Evolutionary conservation across 1,284 basidiomycete species (phyloP).

Genomic region (Heterobasidion parviporum): DNA sequence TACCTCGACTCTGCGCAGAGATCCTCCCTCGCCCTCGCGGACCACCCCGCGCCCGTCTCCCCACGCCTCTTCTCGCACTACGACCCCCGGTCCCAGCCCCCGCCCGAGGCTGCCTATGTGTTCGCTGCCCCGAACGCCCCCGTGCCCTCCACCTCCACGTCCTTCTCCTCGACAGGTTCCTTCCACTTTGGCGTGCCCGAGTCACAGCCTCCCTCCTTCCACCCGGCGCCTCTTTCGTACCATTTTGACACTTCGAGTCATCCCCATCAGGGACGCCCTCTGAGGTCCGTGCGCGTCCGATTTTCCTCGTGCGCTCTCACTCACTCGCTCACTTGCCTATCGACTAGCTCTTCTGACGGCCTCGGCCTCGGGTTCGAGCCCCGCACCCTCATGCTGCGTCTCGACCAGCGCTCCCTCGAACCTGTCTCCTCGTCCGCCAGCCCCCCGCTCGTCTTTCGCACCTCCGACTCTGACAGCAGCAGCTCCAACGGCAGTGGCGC

Average conservation of each 20-base stretch:
- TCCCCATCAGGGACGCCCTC: too few species aligned
- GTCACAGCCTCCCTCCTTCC: background rate
- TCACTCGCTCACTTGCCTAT: too few species aligned
- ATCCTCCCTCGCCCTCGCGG: background rate
- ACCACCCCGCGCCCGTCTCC: background rate
- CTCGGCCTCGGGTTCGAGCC: too few species aligned
- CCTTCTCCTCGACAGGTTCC: background rate
- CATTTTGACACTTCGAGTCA: too few species aligned
- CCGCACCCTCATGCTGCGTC: too few species aligned
- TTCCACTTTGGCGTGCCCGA: background rate
- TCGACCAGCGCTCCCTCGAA: too few species aligned
- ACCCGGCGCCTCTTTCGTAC: too few species aligned
- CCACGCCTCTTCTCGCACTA: background rate
- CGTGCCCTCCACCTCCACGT: background rate
- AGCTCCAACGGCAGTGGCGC: background rate
- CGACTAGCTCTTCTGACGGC: too few species aligned
- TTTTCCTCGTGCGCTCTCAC: too few species aligned
- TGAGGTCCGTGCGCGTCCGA: too few species aligned
- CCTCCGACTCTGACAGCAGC: background rate
- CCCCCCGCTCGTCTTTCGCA: background rate
- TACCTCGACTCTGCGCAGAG: background rate
- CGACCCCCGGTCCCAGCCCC: too few species aligned
- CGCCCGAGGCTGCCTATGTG: background rate
- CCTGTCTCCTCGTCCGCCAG: background rate
- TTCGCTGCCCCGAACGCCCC: background rate